Evolutionary conservation across 2,329 filamentous ascomycete species (phyloP).

Genomic region (Arthrobotrys iridis): DNA sequence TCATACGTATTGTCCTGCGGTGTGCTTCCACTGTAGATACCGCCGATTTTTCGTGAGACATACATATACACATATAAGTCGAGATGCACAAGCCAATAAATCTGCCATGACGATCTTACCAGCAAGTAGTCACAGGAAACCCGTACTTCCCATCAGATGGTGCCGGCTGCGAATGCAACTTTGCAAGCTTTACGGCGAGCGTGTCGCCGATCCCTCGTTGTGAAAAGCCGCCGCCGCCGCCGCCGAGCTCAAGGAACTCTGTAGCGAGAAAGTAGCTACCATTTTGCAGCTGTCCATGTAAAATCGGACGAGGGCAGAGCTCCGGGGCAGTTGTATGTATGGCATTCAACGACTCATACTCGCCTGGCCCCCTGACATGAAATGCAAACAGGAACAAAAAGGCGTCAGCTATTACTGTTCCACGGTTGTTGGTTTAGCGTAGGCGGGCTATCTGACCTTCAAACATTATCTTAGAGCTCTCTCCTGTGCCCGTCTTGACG

Average conservation of each 20-base stretch:
- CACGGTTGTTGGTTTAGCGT: neutral
- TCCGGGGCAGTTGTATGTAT: slow-evolving; percentile 76
- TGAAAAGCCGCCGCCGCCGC: slow-evolving; percentile 58
- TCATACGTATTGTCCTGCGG: slow-evolving; percentile 80
- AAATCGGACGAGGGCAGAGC: slow-evolving; percentile 79
- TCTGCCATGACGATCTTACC: slow-evolving; percentile 10
- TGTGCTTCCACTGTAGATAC: slow-evolving; percentile 72
- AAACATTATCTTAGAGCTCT: slow-evolving; percentile 75
- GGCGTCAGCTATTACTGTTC: neutral
- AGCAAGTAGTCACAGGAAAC: slow-evolving; percentile 85
- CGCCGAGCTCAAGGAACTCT: slow-evolving; percentile 78
- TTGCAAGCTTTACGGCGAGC: slow-evolving; percentile 79
- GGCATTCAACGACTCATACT: slow-evolving; percentile 84
- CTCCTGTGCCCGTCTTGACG: slow-evolving; percentile 74
- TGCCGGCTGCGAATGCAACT: slow-evolving; percentile 79
- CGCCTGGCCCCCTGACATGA: slow-evolving; percentile 68
- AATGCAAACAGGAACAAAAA: neutral
- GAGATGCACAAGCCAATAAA: neutral
- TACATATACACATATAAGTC: neutral
- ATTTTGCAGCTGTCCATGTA: slow-evolving; percentile 71
- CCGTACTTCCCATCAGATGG: slow-evolving; percentile 77
- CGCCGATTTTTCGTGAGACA: too few relatives aligned
- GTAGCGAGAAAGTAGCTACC: slow-evolving; percentile 72
- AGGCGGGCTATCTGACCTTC: slow-evolving; percentile 64
- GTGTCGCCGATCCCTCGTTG: slow-evolving; percentile 63